phyloP scores from a whole-genome alignment of 2,329 filamentous ascomycete genomes.

The Pseudocercospora cruenta region DNA sequence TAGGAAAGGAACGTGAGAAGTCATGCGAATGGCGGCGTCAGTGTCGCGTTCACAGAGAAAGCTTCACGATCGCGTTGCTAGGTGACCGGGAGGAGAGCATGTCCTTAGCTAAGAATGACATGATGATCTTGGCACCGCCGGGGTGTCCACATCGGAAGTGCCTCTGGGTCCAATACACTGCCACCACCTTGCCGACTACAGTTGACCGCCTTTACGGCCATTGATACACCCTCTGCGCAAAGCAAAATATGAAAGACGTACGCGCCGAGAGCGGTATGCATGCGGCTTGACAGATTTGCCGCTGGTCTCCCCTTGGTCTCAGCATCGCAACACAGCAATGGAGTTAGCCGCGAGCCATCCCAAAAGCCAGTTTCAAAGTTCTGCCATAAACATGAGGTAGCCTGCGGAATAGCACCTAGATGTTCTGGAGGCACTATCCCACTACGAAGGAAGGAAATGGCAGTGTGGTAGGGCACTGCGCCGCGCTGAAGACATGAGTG shows the following conservation, averaged over 20 bases:
- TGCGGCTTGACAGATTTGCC: background rate
- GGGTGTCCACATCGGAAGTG: background rate
- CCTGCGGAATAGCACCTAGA: background rate
- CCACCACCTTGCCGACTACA: background rate
- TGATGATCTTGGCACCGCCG: background rate
- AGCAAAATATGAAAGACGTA: background rate
- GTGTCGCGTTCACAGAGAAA: slow-evolving; percentile 7
- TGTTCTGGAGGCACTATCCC: no score
- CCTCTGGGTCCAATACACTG: background rate
- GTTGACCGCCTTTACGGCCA: background rate
- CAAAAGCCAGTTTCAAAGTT: slow-evolving; percentile 2
- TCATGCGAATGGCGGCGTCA: slow-evolving; percentile 19
- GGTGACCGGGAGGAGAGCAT: background rate
- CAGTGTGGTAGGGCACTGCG: no score
- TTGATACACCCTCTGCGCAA: background rate
- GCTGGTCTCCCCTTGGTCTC: background rate
- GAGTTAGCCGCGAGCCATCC: background rate
- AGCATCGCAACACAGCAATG: background rate
- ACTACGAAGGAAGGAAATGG: no score
- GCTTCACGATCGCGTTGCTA: slow-evolving; percentile 4
- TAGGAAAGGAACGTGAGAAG: slow-evolving; percentile 37
- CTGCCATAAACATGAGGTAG: background rate
- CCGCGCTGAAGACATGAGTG: no score
- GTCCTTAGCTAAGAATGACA: background rate
- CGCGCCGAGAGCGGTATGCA: background rate